These are phyloP conservation scores for Collybia sp. DNA, from an alignment of 768 basidiomycete genomes.

Conservation along the genomic window DNA sequence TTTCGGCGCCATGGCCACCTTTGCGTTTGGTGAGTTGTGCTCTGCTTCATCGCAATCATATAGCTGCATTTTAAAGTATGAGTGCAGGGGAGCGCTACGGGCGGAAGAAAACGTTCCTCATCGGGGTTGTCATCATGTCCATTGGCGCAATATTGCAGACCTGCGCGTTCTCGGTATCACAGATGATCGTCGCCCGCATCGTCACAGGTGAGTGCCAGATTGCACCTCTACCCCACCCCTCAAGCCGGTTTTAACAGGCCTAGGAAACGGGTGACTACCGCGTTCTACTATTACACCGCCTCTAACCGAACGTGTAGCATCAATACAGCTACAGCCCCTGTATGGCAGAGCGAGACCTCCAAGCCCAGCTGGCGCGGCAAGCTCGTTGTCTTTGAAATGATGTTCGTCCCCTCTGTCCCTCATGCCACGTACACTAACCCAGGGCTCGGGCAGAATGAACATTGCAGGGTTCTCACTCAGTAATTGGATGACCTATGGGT, in stretches of 20 bases:
- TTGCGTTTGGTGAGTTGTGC: constrained; percentile 26
- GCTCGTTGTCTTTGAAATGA: constrained; percentile 45
- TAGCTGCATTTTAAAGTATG: background rate
- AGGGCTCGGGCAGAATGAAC: constrained; percentile 32
- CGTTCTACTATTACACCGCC: background rate
- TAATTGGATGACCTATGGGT: constrained; percentile 52
- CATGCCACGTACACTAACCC: background rate
- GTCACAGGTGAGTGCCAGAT: constrained; percentile 32
- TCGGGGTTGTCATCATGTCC: constrained; percentile 49
- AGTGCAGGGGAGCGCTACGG: constrained; percentile 33
- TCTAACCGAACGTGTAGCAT: constrained; percentile 18
- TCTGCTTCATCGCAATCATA: background rate
- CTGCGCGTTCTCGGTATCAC: constrained; percentile 35
- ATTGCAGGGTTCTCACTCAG: constrained; percentile 46
- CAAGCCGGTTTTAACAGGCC: constrained; percentile 27
- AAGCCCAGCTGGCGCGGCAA: constrained; percentile 44
- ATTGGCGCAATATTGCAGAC: constrained; percentile 48
- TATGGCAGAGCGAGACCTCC: constrained; percentile 50
- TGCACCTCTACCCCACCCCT: too few relatives aligned
- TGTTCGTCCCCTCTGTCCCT: constrained; percentile 22
- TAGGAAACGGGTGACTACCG: constrained; percentile 38
- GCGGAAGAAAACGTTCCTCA: constrained; percentile 41
- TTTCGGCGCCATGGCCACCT: constrained; percentile 40
- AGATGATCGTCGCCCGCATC: constrained; percentile 45
- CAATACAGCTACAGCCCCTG: constrained; percentile 45